Evolutionary conservation across 1,139 yeast genomes (phyloP).

Genomic region (Taphrina flavorubra): DNA sequence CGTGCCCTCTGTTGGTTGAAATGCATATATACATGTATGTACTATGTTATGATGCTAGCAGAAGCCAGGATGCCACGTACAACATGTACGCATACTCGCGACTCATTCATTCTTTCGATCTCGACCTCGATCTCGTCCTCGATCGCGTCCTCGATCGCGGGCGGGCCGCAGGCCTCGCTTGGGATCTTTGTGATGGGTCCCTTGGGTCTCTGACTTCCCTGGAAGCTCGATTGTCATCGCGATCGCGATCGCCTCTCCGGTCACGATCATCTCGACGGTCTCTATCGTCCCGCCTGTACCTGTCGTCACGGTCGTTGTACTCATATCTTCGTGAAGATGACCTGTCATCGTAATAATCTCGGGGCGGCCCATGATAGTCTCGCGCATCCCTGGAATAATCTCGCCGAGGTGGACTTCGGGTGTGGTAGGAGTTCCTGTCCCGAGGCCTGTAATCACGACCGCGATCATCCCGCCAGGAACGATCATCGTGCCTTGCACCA

Average conservation of each 20-base stretch:
- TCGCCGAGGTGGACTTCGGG: neutral
- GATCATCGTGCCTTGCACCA: constrained; percentile 11
- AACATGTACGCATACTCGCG: no score
- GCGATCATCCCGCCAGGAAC: constrained; percentile 23
- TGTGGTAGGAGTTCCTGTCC: constrained; percentile 3
- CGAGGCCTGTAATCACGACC: constrained; percentile 13
- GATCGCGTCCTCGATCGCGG: neutral
- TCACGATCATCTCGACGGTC: constrained; percentile 22
- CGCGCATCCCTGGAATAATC: constrained; percentile 6
- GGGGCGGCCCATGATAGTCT: constrained; percentile 1
- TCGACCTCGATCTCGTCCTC: constrained; percentile 13
- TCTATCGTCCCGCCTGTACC: constrained; percentile 11
- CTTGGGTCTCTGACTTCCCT: neutral
- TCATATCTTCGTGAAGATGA: constrained; percentile 3
- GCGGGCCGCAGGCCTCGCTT: constrained; percentile 3
- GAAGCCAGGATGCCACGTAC: no score
- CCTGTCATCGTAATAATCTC: constrained; percentile 1
- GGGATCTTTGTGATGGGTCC: neutral
- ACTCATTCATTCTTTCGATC: neutral
- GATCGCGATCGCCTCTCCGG: constrained; percentile 15
- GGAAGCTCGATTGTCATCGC: neutral
- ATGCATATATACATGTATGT: no score
- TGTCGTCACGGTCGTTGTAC: constrained; percentile 15
- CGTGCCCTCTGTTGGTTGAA: no score
- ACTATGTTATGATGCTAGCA: no score